Evolutionary conservation across 2,329 filamentous ascomycete species (phyloP).

Genomic region (Ambrosiella beaveri): DNA sequence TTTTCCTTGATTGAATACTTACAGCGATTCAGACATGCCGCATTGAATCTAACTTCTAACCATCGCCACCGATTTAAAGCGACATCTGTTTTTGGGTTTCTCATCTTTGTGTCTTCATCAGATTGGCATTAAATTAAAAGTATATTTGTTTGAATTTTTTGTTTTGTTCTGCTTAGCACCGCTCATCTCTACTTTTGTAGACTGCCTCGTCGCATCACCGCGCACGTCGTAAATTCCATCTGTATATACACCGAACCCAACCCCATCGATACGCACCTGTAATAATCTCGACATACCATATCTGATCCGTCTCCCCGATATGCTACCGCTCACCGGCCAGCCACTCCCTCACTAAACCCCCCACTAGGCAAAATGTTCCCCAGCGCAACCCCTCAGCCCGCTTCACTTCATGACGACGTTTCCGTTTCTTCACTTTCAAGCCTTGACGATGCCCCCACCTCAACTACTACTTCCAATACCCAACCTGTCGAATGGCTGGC

Average conservation of each 20-base stretch:
- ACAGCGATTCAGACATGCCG: too few relatives aligned
- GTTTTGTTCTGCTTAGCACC: too few relatives aligned
- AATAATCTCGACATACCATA: not conserved
- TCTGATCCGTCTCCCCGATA: not conserved
- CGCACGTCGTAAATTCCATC: too few relatives aligned
- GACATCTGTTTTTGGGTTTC: too few relatives aligned
- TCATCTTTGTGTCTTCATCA: too few relatives aligned
- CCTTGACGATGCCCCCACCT: not conserved
- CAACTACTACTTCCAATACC: not conserved
- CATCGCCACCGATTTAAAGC: too few relatives aligned
- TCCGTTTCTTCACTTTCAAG: not conserved
- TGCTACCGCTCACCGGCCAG: not conserved
- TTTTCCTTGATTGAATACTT: too few relatives aligned
- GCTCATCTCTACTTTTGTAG: too few relatives aligned
- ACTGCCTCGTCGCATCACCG: too few relatives aligned
- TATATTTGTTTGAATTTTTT: too few relatives aligned
- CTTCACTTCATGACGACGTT: conserved; percentile 7
- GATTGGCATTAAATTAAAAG: too few relatives aligned
- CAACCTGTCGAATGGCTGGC: conserved; percentile 47
- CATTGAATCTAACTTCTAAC: too few relatives aligned
- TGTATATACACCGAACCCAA: not conserved
- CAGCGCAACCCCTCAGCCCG: not conserved
- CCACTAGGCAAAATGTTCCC: not conserved
- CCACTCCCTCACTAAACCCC: not conserved
- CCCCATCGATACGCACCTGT: not conserved